phyloP scores from a whole-genome alignment of 1,139 yeast species.

The Candida neerlandica region DNA sequence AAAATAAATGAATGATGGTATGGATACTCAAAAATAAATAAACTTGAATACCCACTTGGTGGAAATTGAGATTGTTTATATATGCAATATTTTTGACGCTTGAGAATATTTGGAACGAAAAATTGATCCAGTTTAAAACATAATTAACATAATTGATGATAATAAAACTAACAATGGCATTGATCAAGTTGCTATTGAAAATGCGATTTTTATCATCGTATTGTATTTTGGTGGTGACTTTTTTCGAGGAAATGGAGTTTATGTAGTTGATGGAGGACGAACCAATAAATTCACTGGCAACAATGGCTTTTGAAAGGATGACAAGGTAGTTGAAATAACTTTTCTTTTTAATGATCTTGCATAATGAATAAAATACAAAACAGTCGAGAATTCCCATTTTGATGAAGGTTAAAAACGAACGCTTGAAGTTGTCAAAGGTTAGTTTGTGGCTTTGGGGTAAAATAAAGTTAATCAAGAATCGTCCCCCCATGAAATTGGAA shows the following conservation, averaged over 20 bases:
- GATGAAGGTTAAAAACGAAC: slow-evolving; percentile 20
- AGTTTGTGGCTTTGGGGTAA: slow-evolving; percentile 10
- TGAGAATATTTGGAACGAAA: slow-evolving; percentile 13
- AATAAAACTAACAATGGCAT: slow-evolving; percentile 32
- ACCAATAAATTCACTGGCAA: slow-evolving; percentile 55
- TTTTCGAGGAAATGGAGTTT: slow-evolving; percentile 19
- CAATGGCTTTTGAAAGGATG: slow-evolving; percentile 50
- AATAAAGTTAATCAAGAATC: slow-evolving; percentile 32
- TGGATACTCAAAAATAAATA: slow-evolving; percentile 19
- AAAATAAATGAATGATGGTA: slow-evolving; percentile 17
- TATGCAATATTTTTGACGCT: slow-evolving; percentile 8
- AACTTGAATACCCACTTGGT: slow-evolving; percentile 11
- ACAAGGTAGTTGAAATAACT: slow-evolving; percentile 41
- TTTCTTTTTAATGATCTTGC: slow-evolving; percentile 31
- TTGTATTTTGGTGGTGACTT: slow-evolving; percentile 20
- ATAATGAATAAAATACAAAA: slow-evolving; percentile 31
- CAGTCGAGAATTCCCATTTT: slow-evolving; percentile 33
- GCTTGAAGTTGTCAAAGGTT: slow-evolving; percentile 4
- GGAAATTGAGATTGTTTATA: slow-evolving; percentile 15
- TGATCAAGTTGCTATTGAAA: slow-evolving; percentile 25
- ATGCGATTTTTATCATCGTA: slow-evolving; percentile 22
- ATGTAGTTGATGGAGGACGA: slow-evolving; percentile 23
- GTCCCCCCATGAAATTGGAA: slow-evolving; percentile 45
- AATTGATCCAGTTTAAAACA: slow-evolving; percentile 21
- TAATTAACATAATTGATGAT: slow-evolving; percentile 34